Evolutionary conservation across 495 filamentous ascomycete genomes (phyloP), one percentile per base, ranked within the genome.

Genomic region (Podospora appendiculata): DNA sequence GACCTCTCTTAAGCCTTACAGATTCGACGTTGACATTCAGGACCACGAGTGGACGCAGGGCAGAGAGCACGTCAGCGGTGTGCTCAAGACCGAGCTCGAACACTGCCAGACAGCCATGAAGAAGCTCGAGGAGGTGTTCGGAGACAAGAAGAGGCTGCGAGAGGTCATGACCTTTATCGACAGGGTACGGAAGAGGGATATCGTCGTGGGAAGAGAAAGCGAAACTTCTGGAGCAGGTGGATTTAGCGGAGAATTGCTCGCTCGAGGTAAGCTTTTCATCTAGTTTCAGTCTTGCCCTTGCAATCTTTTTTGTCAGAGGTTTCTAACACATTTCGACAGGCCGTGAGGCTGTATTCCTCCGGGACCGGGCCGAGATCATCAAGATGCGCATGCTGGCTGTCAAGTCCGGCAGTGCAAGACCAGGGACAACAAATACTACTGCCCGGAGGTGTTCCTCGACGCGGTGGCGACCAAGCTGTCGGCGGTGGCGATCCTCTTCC

Each of bases 1-100:
- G 67, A 96, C 96, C 62, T 97, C 93, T 63, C 92, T 99, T 74
- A 99, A 99, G 65, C 93, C 93, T 2, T 99, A 90, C 74, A 99
- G 97, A 64, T 97, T 86, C 58, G 89, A 96, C 52, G 93, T 97
- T 45, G 93, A 99, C 62, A 83, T 97, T 44, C 87, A 95, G 56
- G 86, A 89, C 17, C 73, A 81, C 6, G 94, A 97, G 65, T 99
- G 93, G 93, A 67, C 73, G 6, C 81, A 86, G 52, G 90, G 89
- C 1, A 72, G 90, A 52, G 89, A 93, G 14, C 90, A 90, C 57
- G 81, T 89, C 35, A 76, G 80, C 51, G 80, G 76, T 10, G 80
- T 90, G 0, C 68, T 99, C 11, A 94, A 91, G 65, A 80, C 84
- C 25, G 93, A 99, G 61, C 74, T 97, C 14, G 76, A 79, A 45